Conservation (phyloP, 148 eudicot genomes). For the Tetragonia tetragonoides region DNA sequence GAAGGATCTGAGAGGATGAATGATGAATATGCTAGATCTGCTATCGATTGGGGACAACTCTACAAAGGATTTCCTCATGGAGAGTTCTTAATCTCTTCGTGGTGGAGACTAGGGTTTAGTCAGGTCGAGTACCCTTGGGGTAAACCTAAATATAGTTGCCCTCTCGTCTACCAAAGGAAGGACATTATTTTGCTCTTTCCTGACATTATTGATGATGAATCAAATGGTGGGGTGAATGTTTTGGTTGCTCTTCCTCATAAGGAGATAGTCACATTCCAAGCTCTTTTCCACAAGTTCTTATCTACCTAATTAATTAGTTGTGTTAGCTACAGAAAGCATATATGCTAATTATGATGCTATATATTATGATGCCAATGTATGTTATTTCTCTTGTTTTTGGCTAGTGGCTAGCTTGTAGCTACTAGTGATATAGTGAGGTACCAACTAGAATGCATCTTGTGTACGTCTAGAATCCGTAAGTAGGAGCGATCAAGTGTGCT, state of each 20-base stretch:
- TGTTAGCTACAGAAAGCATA: background rate
- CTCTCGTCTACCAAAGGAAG: slow-evolving; percentile 74
- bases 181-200: slow-evolving; percentile 83
- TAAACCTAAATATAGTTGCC: slow-evolving; percentile 80
- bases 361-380: too few relatives aligned
- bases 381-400: too few relatives aligned
- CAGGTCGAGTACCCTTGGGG: slow-evolving; percentile 89
- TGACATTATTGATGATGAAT: slow-evolving; percentile 44
- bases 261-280: slow-evolving; percentile 65
- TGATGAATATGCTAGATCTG: slow-evolving; percentile 73
- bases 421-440: too few relatives aligned
- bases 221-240: slow-evolving; percentile 51
- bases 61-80: slow-evolving; percentile 83
- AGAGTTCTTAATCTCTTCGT: slow-evolving; percentile 79
- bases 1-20: slow-evolving; percentile 68
- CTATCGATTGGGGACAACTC: slow-evolving; percentile 80
- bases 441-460: too few relatives aligned
- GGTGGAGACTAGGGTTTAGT: slow-evolving; percentile 93
- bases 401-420: too few relatives aligned
- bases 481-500: too few relatives aligned
- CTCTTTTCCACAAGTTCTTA: slow-evolving; percentile 45
- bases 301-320: slow-evolving; percentile 13
- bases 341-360: background rate
- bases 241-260: slow-evolving; percentile 74
- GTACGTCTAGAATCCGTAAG: too few relatives aligned